A percentile compares a stretch with the other conserved stretches of the same genome.
Conservation (phyloP, 345 rosid genomes). For the Eucalyptus curtisii region DNA sequence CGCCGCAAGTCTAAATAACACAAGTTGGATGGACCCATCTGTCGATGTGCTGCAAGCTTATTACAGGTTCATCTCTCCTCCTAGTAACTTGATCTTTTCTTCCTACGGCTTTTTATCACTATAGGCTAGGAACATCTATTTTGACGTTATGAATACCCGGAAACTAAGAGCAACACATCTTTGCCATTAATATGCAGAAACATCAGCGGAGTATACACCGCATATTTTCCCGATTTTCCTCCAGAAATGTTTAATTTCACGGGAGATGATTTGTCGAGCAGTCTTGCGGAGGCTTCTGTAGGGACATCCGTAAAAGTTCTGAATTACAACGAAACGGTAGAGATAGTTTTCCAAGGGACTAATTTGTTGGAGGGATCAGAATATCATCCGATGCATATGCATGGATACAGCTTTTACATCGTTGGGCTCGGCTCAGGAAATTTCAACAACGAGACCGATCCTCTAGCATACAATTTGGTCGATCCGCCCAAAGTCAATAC, state of each 20-base stretch:
- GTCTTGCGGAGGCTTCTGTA: neutral
- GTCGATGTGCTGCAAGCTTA: neutral
- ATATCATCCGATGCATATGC: constrained; percentile 9
- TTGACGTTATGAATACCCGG: neutral
- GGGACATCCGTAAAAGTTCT: constrained; percentile 5
- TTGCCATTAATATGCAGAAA: neutral
- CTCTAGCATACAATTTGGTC: neutral
- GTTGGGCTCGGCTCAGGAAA: constrained; percentile 2
- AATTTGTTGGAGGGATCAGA: neutral
- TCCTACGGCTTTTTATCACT: neutral
- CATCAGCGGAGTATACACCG: neutral
- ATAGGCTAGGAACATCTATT: neutral
- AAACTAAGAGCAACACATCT: neutral
- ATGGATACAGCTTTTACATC: constrained; percentile 6
- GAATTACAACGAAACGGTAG: neutral
- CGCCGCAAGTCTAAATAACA: neutral
- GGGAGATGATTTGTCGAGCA: neutral
- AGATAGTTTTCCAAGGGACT: constrained; percentile 8
- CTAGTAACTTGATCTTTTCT: neutral
- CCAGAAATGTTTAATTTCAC: neutral
- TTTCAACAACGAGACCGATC: neutral
- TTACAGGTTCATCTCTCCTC: neutral
- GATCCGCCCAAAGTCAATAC: constrained; percentile 7
- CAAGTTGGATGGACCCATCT: neutral
- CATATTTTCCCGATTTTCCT: neutral